Evolutionary conservation across 805 yeast genomes (phyloP).

Genomic region (Starmerella apis): DNA sequence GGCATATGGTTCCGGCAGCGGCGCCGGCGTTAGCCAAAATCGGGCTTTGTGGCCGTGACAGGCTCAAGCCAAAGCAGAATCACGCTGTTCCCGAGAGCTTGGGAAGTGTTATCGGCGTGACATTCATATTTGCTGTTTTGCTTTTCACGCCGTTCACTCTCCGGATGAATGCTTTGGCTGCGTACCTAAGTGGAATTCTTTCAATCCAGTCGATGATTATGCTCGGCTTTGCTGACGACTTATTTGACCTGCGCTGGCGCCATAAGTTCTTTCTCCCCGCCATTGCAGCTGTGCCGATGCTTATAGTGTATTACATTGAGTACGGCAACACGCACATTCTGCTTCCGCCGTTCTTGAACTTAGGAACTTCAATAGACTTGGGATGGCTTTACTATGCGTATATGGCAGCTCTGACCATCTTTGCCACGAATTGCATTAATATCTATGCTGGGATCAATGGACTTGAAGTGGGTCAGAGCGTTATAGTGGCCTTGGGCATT

Average conservation of each 20-base stretch:
- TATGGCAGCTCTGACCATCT: constrained; percentile 85
- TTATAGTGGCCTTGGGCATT: constrained; percentile 61
- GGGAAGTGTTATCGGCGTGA: constrained; percentile 80
- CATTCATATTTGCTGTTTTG: constrained; percentile 71
- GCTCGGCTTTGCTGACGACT: constrained; percentile 84
- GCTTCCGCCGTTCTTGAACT: constrained; percentile 48
- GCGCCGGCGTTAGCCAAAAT: constrained; percentile 28
- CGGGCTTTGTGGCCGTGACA: constrained; percentile 79
- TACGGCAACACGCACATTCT: constrained; percentile 83
- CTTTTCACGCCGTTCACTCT: constrained; percentile 56
- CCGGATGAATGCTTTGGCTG: constrained; percentile 57
- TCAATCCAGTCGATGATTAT: constrained; percentile 75
- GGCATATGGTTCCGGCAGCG: constrained; percentile 23
- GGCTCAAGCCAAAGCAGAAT: constrained; percentile 52
- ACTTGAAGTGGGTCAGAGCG: constrained; percentile 87
- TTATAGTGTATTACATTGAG: constrained; percentile 85
- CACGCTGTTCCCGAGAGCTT: constrained; percentile 77
- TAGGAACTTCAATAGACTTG: constrained; percentile 48
- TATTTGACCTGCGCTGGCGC: constrained; percentile 94
- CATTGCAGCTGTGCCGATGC: constrained; percentile 80
- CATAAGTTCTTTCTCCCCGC: constrained; percentile 95
- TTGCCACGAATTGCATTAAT: constrained; percentile 92
- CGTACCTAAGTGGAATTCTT: constrained; percentile 72
- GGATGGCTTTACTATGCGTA: constrained; percentile 73
- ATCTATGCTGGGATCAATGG: constrained; percentile 96